A percentile compares a stretch with the other conserved stretches of the same genome.
Evolutionary conservation across 2,329 filamentous ascomycete genomes (phyloP).

Genomic region (Byssoonygena ceratinophila): DNA sequence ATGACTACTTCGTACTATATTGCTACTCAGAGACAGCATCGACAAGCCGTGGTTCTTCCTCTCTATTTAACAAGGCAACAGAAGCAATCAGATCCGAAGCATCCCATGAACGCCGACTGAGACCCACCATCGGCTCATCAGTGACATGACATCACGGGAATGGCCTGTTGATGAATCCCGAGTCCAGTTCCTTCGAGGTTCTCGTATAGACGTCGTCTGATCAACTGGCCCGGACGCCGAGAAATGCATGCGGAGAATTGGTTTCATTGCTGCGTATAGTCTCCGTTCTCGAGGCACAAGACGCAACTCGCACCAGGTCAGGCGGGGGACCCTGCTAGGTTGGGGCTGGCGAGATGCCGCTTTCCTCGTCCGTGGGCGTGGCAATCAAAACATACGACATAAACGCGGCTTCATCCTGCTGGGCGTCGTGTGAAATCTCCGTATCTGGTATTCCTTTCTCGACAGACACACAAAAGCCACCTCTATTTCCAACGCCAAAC

Average conservation of each 20-base stretch:
- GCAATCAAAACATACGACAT: too few relatives aligned
- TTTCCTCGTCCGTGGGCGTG: too few relatives aligned
- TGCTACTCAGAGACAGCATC: too few relatives aligned
- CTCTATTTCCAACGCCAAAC: background rate
- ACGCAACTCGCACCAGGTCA: background rate
- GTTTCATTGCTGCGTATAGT: background rate
- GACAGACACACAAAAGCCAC: background rate
- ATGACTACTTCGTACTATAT: too few relatives aligned
- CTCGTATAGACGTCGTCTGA: slow-evolving; percentile 11
- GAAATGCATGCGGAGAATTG: background rate
- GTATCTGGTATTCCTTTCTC: background rate
- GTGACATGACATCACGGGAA: background rate
- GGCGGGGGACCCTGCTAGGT: background rate
- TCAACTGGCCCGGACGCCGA: slow-evolving; percentile 4
- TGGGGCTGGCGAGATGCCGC: too few relatives aligned
- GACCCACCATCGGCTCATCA: slow-evolving; percentile 1
- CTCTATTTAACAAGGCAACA: too few relatives aligned
- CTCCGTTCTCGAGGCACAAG: too few relatives aligned
- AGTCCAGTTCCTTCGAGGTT: background rate
- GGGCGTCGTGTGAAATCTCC: background rate
- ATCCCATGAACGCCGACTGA: slow-evolving; percentile 2
- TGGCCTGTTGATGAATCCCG: background rate
- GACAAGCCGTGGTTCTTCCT: too few relatives aligned
- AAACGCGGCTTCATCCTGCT: too few relatives aligned
- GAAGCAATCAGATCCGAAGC: too few relatives aligned